These are phyloP conservation scores for Cadophora sp. DNA, from an alignment of 2,329 filamentous ascomycete species.

Conservation along the genomic window DNA sequence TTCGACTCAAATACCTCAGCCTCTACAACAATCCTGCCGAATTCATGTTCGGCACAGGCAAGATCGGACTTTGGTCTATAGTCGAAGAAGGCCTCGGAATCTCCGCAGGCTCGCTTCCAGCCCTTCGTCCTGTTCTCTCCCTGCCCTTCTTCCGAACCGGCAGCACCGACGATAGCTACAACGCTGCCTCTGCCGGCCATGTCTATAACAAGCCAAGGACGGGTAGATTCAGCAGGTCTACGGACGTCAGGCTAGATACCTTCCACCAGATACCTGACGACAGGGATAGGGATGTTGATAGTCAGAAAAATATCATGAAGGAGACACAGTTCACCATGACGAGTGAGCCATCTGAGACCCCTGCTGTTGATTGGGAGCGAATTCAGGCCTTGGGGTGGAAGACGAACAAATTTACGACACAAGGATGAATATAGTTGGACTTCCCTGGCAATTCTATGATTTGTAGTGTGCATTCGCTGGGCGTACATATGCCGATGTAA, in stretches of 20 bases:
- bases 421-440: not conserved
- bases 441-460: too few species aligned
- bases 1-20: constrained; percentile 53
- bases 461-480: too few species aligned
- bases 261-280: constrained; percentile 36
- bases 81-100: constrained; percentile 58
- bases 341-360: constrained; percentile 25
- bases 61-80: constrained; percentile 55
- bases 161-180: constrained; percentile 20
- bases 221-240: constrained; percentile 13
- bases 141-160: constrained; percentile 37
- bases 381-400: constrained; percentile 40
- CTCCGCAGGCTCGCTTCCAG: constrained; percentile 54
- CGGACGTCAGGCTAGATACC: constrained; percentile 35
- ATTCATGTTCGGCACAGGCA: constrained; percentile 50
- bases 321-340: constrained; percentile 44
- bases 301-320: constrained; percentile 50
- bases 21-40: constrained; percentile 49
- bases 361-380: constrained; percentile 37
- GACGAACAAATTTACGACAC: constrained; percentile 18
- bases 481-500: too few species aligned
- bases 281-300: constrained; percentile 41
- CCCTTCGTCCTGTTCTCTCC: constrained; percentile 53
- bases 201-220: constrained; percentile 31
- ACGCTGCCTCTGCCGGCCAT: constrained; percentile 22